Base-by-base conservation (phyloP, 2,329 filamentous ascomycete species). In the Epichloe amarillans region DNA sequence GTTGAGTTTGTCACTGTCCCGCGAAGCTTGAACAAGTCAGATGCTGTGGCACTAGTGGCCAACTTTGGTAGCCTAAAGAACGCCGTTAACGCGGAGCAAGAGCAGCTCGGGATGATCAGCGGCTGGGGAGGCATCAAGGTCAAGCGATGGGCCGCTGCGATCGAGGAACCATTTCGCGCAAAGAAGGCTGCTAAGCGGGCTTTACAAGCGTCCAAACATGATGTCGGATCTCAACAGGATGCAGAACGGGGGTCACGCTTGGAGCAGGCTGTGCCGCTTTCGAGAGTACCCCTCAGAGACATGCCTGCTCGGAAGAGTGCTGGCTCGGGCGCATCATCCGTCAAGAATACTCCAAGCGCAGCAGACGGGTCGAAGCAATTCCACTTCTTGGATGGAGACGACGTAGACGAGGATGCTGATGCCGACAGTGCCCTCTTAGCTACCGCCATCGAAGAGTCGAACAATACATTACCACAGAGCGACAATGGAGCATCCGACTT, bases 121-220 rank as follows among this genome's bases (percentile, higher is more conserved):
- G 93, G 93, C 1, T 98, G 90, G 90, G 93, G 93, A 36, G 88
- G 94, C 67, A 89, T 88, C 70, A 98, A 98, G 68, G 88, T 96
- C 21, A 84, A 86, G 66, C 79, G 82, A 52, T 97, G 91, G 91
- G 84, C 78, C 57, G 77, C 74, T 51, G 84, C 86, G 10, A 85
- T 96, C 1, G 79, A 88, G 53, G 89, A 95, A 66, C 88, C 88
- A 0, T 96, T 97, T 60, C 73, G 88, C 52, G 80, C 84, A 5
- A 80, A 82, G 59, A 85, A 84, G 60, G 79, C 86, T 2, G 79
- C 76, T n/a, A 86, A 71, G 61, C 58, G 65, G 37, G 57, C 56
- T 23, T 52, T 60, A 43, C 61, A 60, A 45, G 55, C 58, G 15
- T 59, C 59, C 2, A 57, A 45, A 3, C 11, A 39, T 2, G 48